Evolutionary conservation across 23 red algal species (phyloP).

Genomic region (Gracilaria gracilis): DNA sequence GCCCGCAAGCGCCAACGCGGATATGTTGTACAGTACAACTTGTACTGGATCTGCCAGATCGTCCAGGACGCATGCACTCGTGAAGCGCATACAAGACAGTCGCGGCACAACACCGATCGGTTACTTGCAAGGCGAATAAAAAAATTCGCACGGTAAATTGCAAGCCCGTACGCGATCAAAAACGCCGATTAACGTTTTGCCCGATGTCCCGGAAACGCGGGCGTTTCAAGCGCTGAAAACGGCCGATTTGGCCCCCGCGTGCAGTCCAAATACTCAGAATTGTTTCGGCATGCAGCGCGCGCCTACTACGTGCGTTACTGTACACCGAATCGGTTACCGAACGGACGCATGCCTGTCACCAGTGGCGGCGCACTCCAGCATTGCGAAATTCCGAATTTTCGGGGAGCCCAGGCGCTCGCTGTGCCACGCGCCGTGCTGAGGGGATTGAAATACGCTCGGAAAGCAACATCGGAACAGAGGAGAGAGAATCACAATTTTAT

Average conservation of each 20-base stretch:
- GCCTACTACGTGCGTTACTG: slow-evolving; percentile 1
- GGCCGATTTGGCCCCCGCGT: background rate
- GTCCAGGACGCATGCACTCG: no score
- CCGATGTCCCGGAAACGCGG: background rate
- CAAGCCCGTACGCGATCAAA: slow-evolving; percentile 12
- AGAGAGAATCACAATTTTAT: no score
- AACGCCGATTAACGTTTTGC: slow-evolving; percentile 1
- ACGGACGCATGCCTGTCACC: background rate
- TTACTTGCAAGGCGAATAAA: slow-evolving; percentile 22
- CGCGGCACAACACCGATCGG: background rate
- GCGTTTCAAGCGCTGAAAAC: slow-evolving; percentile 9
- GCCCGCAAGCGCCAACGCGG: no score
- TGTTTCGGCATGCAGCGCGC: background rate
- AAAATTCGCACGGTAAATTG: background rate
- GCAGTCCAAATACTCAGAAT: background rate
- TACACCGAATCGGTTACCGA: slow-evolving; percentile 20
- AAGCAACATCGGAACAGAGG: no score
- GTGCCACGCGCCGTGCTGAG: no score
- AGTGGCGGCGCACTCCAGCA: background rate
- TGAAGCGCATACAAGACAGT: no score
- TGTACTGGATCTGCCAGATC: no score
- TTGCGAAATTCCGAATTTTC: background rate
- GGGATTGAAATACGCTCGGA: no score
- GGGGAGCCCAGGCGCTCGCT: no score
- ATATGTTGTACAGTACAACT: no score